These are phyloP conservation scores for Blastobotrys arbuscula DNA, from an alignment of 1,139 yeast genomes.

Conservation along the genomic window DNA sequence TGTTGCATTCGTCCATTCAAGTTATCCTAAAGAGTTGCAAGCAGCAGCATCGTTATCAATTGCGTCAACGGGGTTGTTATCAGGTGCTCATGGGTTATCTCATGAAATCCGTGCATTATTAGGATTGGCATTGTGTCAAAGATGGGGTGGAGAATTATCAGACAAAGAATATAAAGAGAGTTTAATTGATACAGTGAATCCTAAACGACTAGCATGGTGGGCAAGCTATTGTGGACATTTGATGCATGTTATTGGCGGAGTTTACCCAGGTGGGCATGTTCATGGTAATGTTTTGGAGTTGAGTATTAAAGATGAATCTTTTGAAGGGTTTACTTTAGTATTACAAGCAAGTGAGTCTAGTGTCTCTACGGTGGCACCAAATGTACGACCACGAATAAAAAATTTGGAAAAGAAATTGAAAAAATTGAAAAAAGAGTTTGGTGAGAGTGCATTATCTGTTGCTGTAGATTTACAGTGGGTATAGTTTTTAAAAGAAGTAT, in stretches of 20 bases:
- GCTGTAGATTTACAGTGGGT: conserved; percentile 26
- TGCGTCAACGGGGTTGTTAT: conserved; percentile 61
- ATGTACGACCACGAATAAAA: conserved; percentile 26
- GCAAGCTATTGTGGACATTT: conserved; percentile 59
- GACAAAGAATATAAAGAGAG: conserved; percentile 38
- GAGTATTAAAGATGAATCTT: conserved; percentile 23
- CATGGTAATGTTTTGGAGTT: conserved; percentile 44
- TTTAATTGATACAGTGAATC: conserved; percentile 35
- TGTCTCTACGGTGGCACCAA: conserved; percentile 28
- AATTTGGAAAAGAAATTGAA: conserved; percentile 30
- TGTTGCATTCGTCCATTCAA: conserved; percentile 62
- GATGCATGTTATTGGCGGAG: conserved; percentile 68
- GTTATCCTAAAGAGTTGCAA: conserved; percentile 65
- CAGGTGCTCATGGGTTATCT: conserved; percentile 64
- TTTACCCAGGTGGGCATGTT: conserved; percentile 68
- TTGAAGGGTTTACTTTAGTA: conserved; percentile 24
- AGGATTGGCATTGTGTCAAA: conserved; percentile 61
- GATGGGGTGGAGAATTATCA: conserved; percentile 75
- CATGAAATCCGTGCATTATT: conserved; percentile 60
- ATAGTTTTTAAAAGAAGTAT: too few relatives aligned
- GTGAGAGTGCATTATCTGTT: conserved; percentile 18
- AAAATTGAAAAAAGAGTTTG: conserved; percentile 29
- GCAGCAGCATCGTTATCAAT: conserved; percentile 64
- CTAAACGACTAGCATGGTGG: conserved; percentile 47
- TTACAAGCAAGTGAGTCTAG: conserved; percentile 23